Evolutionary conservation across 176 grass and related monocot species (phyloP), one percentile per base, ranked within the genome.

Genomic region (Ensete ventricosum): DNA sequence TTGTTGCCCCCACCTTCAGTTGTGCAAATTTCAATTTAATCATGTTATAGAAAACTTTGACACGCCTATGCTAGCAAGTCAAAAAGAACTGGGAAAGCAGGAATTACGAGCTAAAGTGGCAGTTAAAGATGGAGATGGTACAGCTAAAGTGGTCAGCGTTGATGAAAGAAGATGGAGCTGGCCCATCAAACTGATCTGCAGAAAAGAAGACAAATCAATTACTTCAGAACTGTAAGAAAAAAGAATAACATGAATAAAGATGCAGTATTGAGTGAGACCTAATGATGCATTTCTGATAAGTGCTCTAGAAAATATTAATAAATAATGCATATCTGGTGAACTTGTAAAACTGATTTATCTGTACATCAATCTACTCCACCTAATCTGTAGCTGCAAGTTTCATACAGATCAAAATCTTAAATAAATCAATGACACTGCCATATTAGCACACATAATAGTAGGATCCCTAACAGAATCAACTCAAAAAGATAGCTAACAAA

Each of bases 131-230:
- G 94, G 94, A 67, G 90, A 93, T 78, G 94, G 94, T 78, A 98
- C 88, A 11, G 94, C 90, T 65, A 98, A 82, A n/a, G 90, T 98
- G 72, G 94, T 90, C 75, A 98, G 82, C n/a, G 94, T 93, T 76
- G 90, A 98, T 26, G 94, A 98, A 89, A 98, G 81, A 91, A 98
- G 94, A 93, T 98, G 94, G 81, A 98, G 94, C 80, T 98, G 88
- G 5, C 94, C 94, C 53, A 82, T 93, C 82, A 98, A 89, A 87
- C 83, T 93, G 72, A 98, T 93, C 94, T 98, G 88, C 79, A 91
- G 50, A 58, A 50, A 50, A 50, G 59, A 86, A 73, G 55, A 80
- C 63, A 67, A 52, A 82, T 81, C 53, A 88, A 83, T 60, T 43
- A 81, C 7, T 9, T 70, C 9, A 81, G 59, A 23, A 58, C 54